Base-by-base conservation (phyloP, 257 asterid genomes). In the Leonotis leonurus region DNA sequence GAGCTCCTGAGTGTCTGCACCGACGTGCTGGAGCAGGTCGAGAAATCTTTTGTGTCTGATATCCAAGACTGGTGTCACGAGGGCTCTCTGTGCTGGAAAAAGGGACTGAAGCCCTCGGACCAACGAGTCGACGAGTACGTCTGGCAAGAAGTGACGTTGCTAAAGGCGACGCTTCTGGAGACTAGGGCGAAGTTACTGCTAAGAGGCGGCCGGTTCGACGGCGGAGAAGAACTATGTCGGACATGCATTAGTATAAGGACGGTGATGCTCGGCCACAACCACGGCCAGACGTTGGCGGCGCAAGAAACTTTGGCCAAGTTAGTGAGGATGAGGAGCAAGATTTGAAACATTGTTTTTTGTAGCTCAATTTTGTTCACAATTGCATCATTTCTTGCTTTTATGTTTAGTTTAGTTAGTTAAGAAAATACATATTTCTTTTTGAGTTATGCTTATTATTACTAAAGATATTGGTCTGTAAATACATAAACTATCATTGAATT, bases 1-100 rank as follows among this genome's bases (percentile, higher is more conserved):
- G 98, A 88, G 84, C 94, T 90, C 26, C 68, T 90, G n/a, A 85
- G 82, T 54, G 91, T 90, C 14, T 82, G 96, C 80, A 90, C 98
- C 3, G 74, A 88, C 32, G 85, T 80, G 56, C 95, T 90, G 4
- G 98, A 90, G 46, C 95, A 85, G 62, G 91, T 77, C n/a, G 98
- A 88, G 80, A 88, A 87, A 62, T 75, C 94, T 2, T 88, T 90
- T 18, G 94, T 85, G 35, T 81, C 89, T 0, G 95, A 80, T 25
- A 81, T 85, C 10, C 96, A 88, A 45, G 89, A 85, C 68, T 86
- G 93, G 96, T 77, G 95, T 66, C 90, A 80, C 6, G 85, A 10
- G 1, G 45, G 88, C 3, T 88, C 95, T 0, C 57, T 88, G 18
- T 90, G 98, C 81, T 88, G 98, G 96, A 85, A 79, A 59, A 81